These are phyloP conservation scores for Volvox africanus DNA, from an alignment of 139 green algal genomes.

Conservation along the genomic window DNA sequence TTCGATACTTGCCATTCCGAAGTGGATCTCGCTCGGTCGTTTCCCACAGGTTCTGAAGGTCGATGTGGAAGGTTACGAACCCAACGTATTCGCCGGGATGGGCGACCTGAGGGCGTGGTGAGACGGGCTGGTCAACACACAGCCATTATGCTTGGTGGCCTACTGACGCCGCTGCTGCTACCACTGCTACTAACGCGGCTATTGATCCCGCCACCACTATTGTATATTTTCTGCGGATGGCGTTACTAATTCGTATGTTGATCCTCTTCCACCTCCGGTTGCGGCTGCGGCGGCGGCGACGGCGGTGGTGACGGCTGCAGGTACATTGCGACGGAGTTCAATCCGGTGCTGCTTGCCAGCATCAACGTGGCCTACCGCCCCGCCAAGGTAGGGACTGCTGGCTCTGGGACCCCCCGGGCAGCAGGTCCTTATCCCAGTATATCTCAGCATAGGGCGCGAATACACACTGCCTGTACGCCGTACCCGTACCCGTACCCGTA, in stretches of 20 bases:
- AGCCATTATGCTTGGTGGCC: no score
- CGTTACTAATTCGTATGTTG: not conserved
- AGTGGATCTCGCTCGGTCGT: no score
- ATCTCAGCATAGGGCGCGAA: no score
- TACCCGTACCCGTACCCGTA: no score
- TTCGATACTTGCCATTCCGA: no score
- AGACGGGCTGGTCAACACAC: no score
- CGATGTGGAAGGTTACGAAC: conserved; percentile 54
- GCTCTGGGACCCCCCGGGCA: no score
- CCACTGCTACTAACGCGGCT: not conserved
- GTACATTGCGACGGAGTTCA: conserved; percentile 35
- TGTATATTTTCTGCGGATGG: not conserved
- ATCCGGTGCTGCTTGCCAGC: not conserved
- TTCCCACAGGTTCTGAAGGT: conserved; percentile 49
- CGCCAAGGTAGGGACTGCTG: not conserved
- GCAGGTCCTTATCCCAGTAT: no score
- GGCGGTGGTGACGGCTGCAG: not conserved
- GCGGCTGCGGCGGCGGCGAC: not conserved
- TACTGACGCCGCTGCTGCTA: not conserved
- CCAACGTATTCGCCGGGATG: conserved; percentile 31
- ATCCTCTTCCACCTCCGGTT: not conserved
- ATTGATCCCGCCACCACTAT: not conserved
- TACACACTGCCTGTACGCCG: no score
- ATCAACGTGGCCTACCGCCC: conserved; percentile 1
- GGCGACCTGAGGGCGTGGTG: conserved; percentile 1